Base-by-base conservation (phyloP, 75 land plant genomes). In the Cupressus sempervirens region DNA sequence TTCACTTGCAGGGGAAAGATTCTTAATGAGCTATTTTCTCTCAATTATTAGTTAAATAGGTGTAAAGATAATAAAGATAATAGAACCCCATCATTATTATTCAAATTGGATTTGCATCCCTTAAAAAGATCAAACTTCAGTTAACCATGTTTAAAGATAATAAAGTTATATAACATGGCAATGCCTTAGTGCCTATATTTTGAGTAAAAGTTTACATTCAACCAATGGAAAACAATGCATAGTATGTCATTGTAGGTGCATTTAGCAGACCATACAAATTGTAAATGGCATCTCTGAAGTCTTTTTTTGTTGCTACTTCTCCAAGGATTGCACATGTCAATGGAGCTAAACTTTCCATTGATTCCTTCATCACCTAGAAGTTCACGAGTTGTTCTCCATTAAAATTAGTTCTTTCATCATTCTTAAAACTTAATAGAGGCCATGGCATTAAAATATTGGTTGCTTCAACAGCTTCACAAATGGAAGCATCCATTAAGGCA, bases 401-500 rank as follows among this genome's bases (percentile, higher is more conserved):
- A 79, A 41, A 26, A n/a, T 3, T 11, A 10, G 14, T 9, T 8
- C 48, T 11, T 26, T 14, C 13, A 3, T n/a, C n/a, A n/a, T 11
- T 4, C 15, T 10, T n/a, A 20, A 41, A 41, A 43, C 12, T 10
- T 38, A 79, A n/a, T 0, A 79, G 15, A n/a, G 40, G 81, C 52
- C 30, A 79, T 45, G 81, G 81, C 50, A 79, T 26, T 79, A 79
- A 20, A 79, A 79, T 26, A 50, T 43, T 79, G 58, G 48, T 91
- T 34, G 73, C 90, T 18, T 88, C 93, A 23, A 89, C 87, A 35
- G 95, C 90, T 9, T 88, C 95, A 35, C 82, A 88, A 40, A 38
- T 93, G 70, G 93, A 93, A 76, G 92, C 89, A 58, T 83, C 70
- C 13, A 91, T 94, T n/a, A 90, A 88, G 85, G 92, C 87, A 90